These are phyloP conservation scores for Prunus mume DNA, from an alignment of 306 rosid genomes.

Conservation along the genomic window DNA sequence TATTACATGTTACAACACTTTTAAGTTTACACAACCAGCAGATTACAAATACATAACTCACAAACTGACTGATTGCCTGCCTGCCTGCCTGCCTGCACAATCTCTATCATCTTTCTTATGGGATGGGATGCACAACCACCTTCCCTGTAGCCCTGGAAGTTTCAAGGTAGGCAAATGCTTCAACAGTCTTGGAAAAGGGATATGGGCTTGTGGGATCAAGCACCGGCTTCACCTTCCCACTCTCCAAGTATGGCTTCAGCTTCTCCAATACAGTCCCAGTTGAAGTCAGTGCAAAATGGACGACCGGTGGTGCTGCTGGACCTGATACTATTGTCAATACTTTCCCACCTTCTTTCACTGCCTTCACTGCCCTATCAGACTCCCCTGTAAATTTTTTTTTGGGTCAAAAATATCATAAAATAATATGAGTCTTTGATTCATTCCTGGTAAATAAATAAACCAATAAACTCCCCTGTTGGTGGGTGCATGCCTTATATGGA, in stretches of 20 bases:
- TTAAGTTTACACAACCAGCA: no score
- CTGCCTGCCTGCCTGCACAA: neutral
- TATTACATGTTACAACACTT: no score
- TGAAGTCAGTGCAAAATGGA: conserved; percentile 27
- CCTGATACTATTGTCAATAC: conserved; percentile 44
- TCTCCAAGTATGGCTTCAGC: conserved; percentile 56
- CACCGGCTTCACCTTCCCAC: conserved; percentile 67
- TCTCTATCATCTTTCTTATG: conserved; percentile 16
- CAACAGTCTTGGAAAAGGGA: conserved; percentile 49
- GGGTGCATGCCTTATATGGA: no score
- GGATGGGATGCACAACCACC: conserved; percentile 59
- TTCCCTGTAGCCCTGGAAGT: conserved; percentile 59
- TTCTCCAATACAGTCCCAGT: conserved; percentile 49
- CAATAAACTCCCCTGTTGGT: no score
- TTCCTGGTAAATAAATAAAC: no score
- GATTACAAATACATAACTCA: no score
- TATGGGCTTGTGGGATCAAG: conserved; percentile 64
- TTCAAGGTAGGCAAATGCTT: conserved; percentile 56
- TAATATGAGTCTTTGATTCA: neutral
- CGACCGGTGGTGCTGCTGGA: conserved; percentile 36
- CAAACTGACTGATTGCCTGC: neutral
- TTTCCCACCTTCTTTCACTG: conserved; percentile 60
- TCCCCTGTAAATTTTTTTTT: conserved; percentile 30
- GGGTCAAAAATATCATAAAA: neutral
- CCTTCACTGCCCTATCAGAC: conserved; percentile 48